Conservation (phyloP, 2,329 filamentous ascomycete species). For the Xylariales sp. region DNA sequence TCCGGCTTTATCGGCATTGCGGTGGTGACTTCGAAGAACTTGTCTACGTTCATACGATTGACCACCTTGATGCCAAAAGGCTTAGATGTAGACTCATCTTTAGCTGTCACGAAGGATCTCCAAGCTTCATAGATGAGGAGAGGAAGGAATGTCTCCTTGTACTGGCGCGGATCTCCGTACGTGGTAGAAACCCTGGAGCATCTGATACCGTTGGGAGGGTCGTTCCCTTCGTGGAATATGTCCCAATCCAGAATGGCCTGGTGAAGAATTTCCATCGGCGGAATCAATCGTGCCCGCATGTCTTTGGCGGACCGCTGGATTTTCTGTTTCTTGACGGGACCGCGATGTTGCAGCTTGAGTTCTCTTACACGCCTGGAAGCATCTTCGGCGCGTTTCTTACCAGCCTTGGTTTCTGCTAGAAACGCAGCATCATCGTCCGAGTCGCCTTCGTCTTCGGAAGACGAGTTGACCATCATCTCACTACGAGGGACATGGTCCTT, state of each 20-base stretch:
- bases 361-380: slow-evolving; percentile 44
- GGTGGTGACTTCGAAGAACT: slow-evolving; percentile 87
- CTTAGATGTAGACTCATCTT: slow-evolving; percentile 77
- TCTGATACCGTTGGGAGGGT: slow-evolving; percentile 70
- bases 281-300: slow-evolving; percentile 86
- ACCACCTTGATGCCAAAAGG: slow-evolving; percentile 84
- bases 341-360: slow-evolving; percentile 53
- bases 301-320: slow-evolving; percentile 81
- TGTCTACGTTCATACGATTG: slow-evolving; percentile 85
- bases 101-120: slow-evolving; percentile 86
- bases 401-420: slow-evolving; percentile 41
- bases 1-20: slow-evolving; percentile 67
- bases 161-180: slow-evolving; percentile 71
- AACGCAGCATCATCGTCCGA: slow-evolving; percentile 56
- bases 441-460: slow-evolving; percentile 69
- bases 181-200: slow-evolving; percentile 74
- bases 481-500: slow-evolving; percentile 76
- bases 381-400: slow-evolving; percentile 41
- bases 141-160: slow-evolving; percentile 86
- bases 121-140: slow-evolving; percentile 90
- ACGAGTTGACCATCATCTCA: slow-evolving; percentile 87
- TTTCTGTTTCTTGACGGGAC: slow-evolving; percentile 79
- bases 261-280: slow-evolving; percentile 81
- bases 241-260: slow-evolving; percentile 89
- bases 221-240: slow-evolving; percentile 83